A percentile compares a stretch with the other conserved stretches of the same genome.
Evolutionary conservation across 2,329 filamentous ascomycete species (phyloP).

Genomic region (Arthrobotrys conoides): DNA sequence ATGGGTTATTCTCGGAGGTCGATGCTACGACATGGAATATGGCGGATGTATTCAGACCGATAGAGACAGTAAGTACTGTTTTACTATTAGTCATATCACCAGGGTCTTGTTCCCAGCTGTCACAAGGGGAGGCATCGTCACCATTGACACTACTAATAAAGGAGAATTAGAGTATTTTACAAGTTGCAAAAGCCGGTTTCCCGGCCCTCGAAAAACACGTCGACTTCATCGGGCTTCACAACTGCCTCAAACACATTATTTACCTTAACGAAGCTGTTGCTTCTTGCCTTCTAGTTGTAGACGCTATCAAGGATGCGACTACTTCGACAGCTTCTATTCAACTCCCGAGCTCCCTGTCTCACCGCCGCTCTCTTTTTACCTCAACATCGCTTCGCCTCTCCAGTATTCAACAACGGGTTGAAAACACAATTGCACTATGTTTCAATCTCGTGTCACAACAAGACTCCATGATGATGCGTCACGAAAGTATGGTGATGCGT

Average conservation of each 20-base stretch:
- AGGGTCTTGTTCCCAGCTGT: too few species aligned
- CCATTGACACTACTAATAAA: background rate
- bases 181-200: slow-evolving; percentile 15
- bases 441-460: slow-evolving; percentile 67
- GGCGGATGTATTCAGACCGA: slow-evolving; percentile 54
- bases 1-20: slow-evolving; percentile 62
- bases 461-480: slow-evolving; percentile 66
- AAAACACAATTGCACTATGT: slow-evolving; percentile 66
- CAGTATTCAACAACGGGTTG: slow-evolving; percentile 66
- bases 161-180: slow-evolving; percentile 30
- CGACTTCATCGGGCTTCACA: slow-evolving; percentile 63
- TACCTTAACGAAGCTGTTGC: slow-evolving; percentile 61
- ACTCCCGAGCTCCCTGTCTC: slow-evolving; percentile 65
- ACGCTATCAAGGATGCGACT: slow-evolving; percentile 28
- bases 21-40: slow-evolving; percentile 62
- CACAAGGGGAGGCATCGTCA: too few species aligned
- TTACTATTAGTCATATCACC: background rate
- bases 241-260: slow-evolving; percentile 62
- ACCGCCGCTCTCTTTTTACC: slow-evolving; percentile 66
- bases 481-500: slow-evolving; percentile 45
- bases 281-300: slow-evolving; percentile 50
- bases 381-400: slow-evolving; percentile 66
- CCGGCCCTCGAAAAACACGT: slow-evolving; percentile 42
- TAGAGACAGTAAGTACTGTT: slow-evolving; percentile 61
- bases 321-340: background rate